A percentile compares a stretch with the other conserved stretches of the same genome.
phyloP scores from a whole-genome alignment of 352 stramenopile genomes.

The Hyaloperonospora brassicae region DNA sequence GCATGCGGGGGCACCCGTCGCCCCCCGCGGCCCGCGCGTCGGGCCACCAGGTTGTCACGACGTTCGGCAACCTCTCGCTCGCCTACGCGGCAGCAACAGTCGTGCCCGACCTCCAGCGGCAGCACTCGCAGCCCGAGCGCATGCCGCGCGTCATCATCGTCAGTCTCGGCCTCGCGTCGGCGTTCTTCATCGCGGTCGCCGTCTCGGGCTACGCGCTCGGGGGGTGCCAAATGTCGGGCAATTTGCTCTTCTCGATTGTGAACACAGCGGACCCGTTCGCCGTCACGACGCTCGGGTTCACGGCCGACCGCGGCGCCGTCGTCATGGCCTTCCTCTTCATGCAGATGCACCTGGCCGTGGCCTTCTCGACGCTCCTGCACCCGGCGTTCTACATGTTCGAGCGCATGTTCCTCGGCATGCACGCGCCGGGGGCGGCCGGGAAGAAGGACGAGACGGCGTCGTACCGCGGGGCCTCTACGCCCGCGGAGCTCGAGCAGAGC shows the following conservation, averaged over 20 bases:
- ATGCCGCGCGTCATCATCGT: conserved; percentile 26
- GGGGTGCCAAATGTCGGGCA: conserved; percentile 24
- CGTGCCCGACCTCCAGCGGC: conserved; percentile 20
- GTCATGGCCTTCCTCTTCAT: conserved; percentile 27
- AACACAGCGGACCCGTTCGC: conserved; percentile 18
- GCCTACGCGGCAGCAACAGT: conserved; percentile 24
- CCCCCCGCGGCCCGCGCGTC: conserved; percentile 13
- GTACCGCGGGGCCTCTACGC: conserved; percentile 20
- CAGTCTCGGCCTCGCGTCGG: conserved; percentile 13
- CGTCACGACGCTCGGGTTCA: conserved; percentile 14
- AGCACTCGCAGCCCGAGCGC: conserved; percentile 22
- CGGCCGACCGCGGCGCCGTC: conserved; percentile 13
- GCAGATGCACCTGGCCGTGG: conserved; percentile 22
- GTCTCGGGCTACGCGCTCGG: conserved; percentile 12
- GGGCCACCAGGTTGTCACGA: conserved; percentile 21
- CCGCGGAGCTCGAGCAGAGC: conserved; percentile 27
- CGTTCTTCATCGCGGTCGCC: conserved; percentile 18
- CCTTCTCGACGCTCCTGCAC: conserved; percentile 22
- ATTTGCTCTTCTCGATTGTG: conserved; percentile 21
- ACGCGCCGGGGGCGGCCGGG: neutral
- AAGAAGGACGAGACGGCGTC: conserved; percentile 26
- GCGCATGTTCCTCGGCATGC: conserved; percentile 21
- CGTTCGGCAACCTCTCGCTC: conserved; percentile 25
- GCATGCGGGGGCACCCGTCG: conserved; percentile 17
- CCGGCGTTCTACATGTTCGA: conserved; percentile 27